Conservation (phyloP, 2,329 filamentous ascomycete genomes). For the Fusarium paranaense region DNA sequence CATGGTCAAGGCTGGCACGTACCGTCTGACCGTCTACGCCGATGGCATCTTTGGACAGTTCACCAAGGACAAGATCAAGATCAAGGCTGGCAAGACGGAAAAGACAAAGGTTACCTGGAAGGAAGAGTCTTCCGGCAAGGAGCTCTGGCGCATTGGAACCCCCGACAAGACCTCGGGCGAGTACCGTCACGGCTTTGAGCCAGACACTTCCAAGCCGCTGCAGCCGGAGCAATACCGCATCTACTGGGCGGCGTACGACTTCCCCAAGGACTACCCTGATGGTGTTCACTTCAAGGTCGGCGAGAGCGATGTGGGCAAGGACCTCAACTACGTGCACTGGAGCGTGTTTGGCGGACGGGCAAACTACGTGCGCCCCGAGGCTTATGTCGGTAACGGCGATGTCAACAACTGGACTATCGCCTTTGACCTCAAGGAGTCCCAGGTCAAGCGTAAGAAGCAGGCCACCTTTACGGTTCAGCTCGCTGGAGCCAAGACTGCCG, state of each 20-base stretch:
- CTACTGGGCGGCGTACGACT: slow-evolving; percentile 72
- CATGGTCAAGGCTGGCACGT: slow-evolving; percentile 67
- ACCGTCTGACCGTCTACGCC: slow-evolving; percentile 72
- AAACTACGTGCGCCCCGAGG: slow-evolving; percentile 57
- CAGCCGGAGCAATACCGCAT: slow-evolving; percentile 69
- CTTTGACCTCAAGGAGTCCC: slow-evolving; percentile 59
- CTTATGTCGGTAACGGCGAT: slow-evolving; percentile 55
- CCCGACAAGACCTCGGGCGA: slow-evolving; percentile 73
- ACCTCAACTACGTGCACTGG: slow-evolving; percentile 76
- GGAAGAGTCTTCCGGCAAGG: slow-evolving; percentile 66
- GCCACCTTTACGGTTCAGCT: slow-evolving; percentile 73
- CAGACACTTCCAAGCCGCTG: slow-evolving; percentile 59
- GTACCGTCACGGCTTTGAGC: slow-evolving; percentile 67
- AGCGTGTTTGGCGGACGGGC: slow-evolving; percentile 69
- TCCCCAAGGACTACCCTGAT: slow-evolving; percentile 67
- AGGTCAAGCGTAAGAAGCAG: slow-evolving; percentile 54
- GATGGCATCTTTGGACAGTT: slow-evolving; percentile 72
- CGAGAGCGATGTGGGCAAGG: slow-evolving; percentile 57
- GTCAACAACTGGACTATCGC: slow-evolving; percentile 71
- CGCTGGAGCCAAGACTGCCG: slow-evolving; percentile 70
- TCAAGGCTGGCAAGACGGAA: slow-evolving; percentile 53
- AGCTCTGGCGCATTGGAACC: slow-evolving; percentile 72
- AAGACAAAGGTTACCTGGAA: slow-evolving; percentile 59
- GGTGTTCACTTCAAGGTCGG: slow-evolving; percentile 70
- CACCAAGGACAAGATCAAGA: slow-evolving; percentile 60